phyloP scores from a whole-genome alignment of 768 basidiomycete species.

The Crepidotus variabilis region DNA sequence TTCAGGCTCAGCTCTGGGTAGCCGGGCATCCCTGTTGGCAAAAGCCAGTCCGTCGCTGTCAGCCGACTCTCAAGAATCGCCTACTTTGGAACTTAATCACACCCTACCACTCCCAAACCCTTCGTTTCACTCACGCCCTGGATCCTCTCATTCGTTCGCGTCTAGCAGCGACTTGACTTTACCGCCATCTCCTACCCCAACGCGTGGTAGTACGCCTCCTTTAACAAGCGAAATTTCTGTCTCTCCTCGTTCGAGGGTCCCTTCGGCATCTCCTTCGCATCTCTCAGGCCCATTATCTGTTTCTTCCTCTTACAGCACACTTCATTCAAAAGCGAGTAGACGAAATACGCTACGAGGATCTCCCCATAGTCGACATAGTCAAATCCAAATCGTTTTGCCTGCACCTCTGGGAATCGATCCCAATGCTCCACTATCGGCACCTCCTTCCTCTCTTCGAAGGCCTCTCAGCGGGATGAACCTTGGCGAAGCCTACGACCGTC shows the following conservation, averaged over 20 bases:
- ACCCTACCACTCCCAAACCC: slow-evolving; percentile 18
- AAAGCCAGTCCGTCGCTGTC: slow-evolving; percentile 8
- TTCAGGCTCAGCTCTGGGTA: slow-evolving; percentile 19
- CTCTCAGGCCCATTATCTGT: slow-evolving; percentile 34
- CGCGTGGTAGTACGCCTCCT: neutral
- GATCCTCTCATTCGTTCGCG: slow-evolving; percentile 25
- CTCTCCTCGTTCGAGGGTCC: slow-evolving; percentile 6
- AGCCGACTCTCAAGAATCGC: slow-evolving; percentile 1
- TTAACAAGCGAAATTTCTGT: slow-evolving; percentile 5
- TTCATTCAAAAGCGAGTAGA: slow-evolving; percentile 27
- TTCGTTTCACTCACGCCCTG: slow-evolving; percentile 23
- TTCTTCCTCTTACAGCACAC: slow-evolving; percentile 30
- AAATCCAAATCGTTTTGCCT: slow-evolving; percentile 66
- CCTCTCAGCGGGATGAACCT: neutral
- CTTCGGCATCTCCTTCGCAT: slow-evolving; percentile 9
- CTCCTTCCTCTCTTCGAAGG: neutral
- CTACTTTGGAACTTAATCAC: slow-evolving; percentile 11
- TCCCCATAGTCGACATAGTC: slow-evolving; percentile 59
- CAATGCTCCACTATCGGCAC: neutral
- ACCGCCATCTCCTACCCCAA: slow-evolving; percentile 2
- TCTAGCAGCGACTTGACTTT: slow-evolving; percentile 14
- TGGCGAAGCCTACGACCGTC: slow-evolving; percentile 9
- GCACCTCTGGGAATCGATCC: slow-evolving; percentile 44
- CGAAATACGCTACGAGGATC: slow-evolving; percentile 43
- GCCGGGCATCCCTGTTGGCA: slow-evolving; percentile 27